Conservation (phyloP, 1,284 basidiomycete genomes). For the Calocybe gambosa region DNA sequence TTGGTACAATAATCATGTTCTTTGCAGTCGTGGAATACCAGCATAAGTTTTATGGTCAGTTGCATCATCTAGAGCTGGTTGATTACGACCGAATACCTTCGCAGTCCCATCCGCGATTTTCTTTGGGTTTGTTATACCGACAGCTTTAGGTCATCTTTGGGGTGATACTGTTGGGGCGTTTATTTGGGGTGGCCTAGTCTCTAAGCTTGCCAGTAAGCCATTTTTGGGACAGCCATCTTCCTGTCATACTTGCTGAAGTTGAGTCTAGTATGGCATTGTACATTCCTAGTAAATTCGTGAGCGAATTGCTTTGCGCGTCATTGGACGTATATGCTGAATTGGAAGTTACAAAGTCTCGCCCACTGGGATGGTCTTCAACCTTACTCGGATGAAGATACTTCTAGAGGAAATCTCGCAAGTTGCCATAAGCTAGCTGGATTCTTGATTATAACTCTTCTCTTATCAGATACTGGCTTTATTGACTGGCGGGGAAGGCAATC, state of each 20-base stretch:
- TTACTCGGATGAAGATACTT: conserved; percentile 75
- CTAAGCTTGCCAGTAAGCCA: conserved; percentile 12
- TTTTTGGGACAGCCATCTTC: neutral
- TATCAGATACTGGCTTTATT: conserved; percentile 59
- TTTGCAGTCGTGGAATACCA: conserved; percentile 67
- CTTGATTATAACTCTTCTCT: neutral
- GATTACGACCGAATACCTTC: neutral
- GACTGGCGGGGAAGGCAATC: conserved; percentile 74
- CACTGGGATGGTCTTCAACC: conserved; percentile 77
- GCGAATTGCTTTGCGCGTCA: conserved; percentile 19
- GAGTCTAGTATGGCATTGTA: conserved; percentile 65
- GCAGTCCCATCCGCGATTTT: conserved; percentile 52
- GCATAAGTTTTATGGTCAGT: conserved; percentile 59
- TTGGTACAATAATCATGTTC: neutral
- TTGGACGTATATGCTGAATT: neutral
- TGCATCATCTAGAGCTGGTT: neutral
- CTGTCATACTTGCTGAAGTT: neutral
- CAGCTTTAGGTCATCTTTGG: conserved; percentile 50
- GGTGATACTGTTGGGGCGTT: conserved; percentile 57
- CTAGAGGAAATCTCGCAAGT: conserved; percentile 62
- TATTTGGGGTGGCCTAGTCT: conserved; percentile 63
- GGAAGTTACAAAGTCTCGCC: conserved; percentile 42
- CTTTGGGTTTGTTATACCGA: conserved; percentile 54
- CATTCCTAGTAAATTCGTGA: conserved; percentile 75
- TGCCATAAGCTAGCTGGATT: neutral